Evolutionary conservation across 495 filamentous ascomycete genomes (phyloP).

Genomic region (Jackrogersella multiformis): DNA sequence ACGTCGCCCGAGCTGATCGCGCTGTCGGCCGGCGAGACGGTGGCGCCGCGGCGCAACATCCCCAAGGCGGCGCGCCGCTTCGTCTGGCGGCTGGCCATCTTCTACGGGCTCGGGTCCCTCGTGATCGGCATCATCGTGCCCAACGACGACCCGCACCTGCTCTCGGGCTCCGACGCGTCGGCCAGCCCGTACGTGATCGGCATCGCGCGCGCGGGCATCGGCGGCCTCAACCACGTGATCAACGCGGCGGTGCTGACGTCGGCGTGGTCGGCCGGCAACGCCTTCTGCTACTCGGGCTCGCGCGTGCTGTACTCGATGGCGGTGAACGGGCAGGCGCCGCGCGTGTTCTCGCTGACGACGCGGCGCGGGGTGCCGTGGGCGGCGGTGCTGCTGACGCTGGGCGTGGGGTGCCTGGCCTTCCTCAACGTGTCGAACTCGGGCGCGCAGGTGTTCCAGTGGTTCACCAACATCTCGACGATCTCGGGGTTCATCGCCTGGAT

Average conservation of each 20-base stretch:
- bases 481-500: conserved; percentile 62
- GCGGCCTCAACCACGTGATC: conserved; percentile 57
- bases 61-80: conserved; percentile 77
- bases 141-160: conserved; percentile 62
- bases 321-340: conserved; percentile 68
- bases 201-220: conserved; percentile 56
- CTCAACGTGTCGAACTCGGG: conserved; percentile 66
- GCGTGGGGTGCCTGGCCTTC: conserved; percentile 69
- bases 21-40: conserved; percentile 79
- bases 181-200: conserved; percentile 67
- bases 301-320: conserved; percentile 79
- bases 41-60: conserved; percentile 78
- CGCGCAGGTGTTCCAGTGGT: conserved; percentile 69
- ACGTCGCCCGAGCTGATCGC: conserved; percentile 61
- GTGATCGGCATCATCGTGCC: conserved; percentile 74
- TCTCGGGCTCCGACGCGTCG: conserved; percentile 67
- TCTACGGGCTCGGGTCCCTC: conserved; percentile 76
- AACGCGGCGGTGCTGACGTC: conserved; percentile 61
- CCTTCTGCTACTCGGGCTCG: conserved; percentile 83
- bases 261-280: conserved; percentile 70
- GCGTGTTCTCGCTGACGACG: conserved; percentile 62
- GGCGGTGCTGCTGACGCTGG: conserved; percentile 64
- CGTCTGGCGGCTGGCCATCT: conserved; percentile 73
- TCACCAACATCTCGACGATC: conserved; percentile 60
- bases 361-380: conserved; percentile 68